Evolutionary conservation across 2,329 filamentous ascomycete species (phyloP).

Genomic region (Penicillium glabrum): DNA sequence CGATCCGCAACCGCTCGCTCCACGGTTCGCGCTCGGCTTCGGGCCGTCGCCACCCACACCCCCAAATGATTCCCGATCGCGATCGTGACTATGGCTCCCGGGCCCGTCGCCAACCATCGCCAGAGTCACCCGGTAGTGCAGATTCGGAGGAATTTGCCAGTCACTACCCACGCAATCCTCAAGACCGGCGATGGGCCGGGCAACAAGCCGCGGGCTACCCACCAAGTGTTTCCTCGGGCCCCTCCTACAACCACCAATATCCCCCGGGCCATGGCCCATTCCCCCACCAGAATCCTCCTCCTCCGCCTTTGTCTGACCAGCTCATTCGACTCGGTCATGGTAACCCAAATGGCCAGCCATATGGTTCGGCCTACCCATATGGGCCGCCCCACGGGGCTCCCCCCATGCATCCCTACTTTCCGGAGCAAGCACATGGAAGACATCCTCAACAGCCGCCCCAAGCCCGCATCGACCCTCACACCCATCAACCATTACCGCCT

Average conservation of each 20-base stretch:
- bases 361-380: neutral
- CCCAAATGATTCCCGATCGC: conserved; percentile 29
- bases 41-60: conserved; percentile 39
- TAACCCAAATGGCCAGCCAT: conserved; percentile 29
- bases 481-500: neutral
- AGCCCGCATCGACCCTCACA: neutral
- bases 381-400: neutral
- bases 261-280: conserved; percentile 32
- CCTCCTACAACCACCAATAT: conserved; percentile 35
- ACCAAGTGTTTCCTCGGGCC: conserved; percentile 41
- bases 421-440: neutral
- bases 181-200: conserved; percentile 36
- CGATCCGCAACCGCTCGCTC: conserved; percentile 41
- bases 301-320: conserved; percentile 30
- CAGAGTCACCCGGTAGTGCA: conserved; percentile 60
- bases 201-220: conserved; percentile 37
- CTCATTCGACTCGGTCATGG: conserved; percentile 32
- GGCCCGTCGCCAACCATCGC: conserved; percentile 47
- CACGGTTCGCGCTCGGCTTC: conserved; percentile 38
- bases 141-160: conserved; percentile 64
- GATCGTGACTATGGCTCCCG: conserved; percentile 40
- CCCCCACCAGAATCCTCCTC: conserved; percentile 24
- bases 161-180: conserved; percentile 44
- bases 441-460: conserved; percentile 1
- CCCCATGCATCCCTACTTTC: neutral